A percentile compares a stretch with the other conserved stretches of the same genome.
These are phyloP conservation scores for Gracilaria domingensis DNA, from an alignment of 23 red algal genomes.

Conservation along the genomic window DNA sequence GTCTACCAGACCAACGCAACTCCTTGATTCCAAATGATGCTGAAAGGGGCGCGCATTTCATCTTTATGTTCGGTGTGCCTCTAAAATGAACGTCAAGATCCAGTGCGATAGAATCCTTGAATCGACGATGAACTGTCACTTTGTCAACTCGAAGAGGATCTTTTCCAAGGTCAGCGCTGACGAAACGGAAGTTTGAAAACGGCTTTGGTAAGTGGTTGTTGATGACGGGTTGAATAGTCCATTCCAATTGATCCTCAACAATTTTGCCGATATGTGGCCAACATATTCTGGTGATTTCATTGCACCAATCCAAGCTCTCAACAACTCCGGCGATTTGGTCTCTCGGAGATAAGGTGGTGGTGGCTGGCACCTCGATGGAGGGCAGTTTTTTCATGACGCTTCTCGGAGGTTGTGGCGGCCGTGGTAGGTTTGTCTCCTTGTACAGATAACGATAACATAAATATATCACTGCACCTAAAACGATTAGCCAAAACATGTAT, in stretches of 20 bases:
- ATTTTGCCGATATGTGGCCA: slow-evolving; percentile 77
- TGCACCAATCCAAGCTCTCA: slow-evolving; percentile 71
- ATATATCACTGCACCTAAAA: slow-evolving; percentile 28
- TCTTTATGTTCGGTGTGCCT: slow-evolving; percentile 62
- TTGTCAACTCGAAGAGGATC: slow-evolving; percentile 62
- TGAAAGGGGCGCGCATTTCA: slow-evolving; percentile 63
- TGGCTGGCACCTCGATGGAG: slow-evolving; percentile 32
- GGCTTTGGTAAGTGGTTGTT: slow-evolving; percentile 58
- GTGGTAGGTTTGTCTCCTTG: background rate
- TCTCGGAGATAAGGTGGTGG: slow-evolving; percentile 48
- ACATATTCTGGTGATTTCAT: slow-evolving; percentile 71
- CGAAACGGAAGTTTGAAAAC: slow-evolving; percentile 69
- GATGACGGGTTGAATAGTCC: slow-evolving; percentile 71
- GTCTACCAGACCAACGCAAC: slow-evolving; percentile 53
- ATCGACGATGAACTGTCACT: slow-evolving; percentile 67
- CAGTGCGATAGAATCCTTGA: slow-evolving; percentile 62
- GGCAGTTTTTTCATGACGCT: slow-evolving; percentile 14
- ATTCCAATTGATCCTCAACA: slow-evolving; percentile 50
- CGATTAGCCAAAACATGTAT: slow-evolving; percentile 60
- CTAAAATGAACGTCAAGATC: slow-evolving; percentile 70
- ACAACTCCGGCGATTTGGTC: slow-evolving; percentile 56
- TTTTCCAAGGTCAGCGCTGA: slow-evolving; percentile 65
- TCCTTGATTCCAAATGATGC: slow-evolving; percentile 74
- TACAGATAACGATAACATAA: slow-evolving; percentile 53
- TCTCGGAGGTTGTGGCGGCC: background rate